Conservation (phyloP, 2,329 filamentous ascomycete species). For the Nigrospora sphaerica region DNA sequence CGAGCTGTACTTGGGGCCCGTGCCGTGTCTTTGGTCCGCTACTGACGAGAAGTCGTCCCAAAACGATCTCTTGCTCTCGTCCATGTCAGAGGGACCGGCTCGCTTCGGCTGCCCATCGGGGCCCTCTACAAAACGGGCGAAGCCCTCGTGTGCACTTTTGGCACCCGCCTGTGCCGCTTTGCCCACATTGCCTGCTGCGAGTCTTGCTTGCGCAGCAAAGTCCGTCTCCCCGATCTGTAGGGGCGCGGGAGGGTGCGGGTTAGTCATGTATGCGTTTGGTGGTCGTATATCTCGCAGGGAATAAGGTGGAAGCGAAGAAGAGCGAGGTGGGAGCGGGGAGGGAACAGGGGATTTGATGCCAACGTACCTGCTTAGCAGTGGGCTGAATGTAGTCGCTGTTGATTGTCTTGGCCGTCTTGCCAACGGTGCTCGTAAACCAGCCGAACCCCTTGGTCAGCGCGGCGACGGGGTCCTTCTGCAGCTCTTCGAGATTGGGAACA, state of each 20-base stretch:
- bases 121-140: constrained; percentile 85
- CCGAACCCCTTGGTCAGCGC: constrained; percentile 89
- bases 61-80: constrained; percentile 71
- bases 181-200: constrained; percentile 59
- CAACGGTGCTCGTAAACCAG: constrained; percentile 84
- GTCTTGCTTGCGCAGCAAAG: constrained; percentile 59
- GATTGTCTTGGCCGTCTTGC: constrained; percentile 83
- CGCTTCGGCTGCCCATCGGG: constrained; percentile 26
- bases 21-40: constrained; percentile 46
- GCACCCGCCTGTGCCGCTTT: constrained; percentile 62
- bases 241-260: not conserved
- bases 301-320: not conserved
- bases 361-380: constrained; percentile 73
- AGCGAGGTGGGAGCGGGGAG: not conserved
- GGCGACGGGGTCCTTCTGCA: constrained; percentile 84
- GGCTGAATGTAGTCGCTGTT: constrained; percentile 91
- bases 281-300: not conserved
- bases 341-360: not conserved
- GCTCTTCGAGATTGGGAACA: constrained; percentile 71
- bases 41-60: constrained; percentile 84
- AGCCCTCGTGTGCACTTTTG: constrained; percentile 67
- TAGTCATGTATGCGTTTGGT: constrained; percentile 2
- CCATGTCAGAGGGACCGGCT: constrained; percentile 34
- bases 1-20: constrained; percentile 33
- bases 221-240: constrained; percentile 73